phyloP scores from a whole-genome alignment of 495 filamentous ascomycete species.

The Annulohypoxylon moriforme region DNA sequence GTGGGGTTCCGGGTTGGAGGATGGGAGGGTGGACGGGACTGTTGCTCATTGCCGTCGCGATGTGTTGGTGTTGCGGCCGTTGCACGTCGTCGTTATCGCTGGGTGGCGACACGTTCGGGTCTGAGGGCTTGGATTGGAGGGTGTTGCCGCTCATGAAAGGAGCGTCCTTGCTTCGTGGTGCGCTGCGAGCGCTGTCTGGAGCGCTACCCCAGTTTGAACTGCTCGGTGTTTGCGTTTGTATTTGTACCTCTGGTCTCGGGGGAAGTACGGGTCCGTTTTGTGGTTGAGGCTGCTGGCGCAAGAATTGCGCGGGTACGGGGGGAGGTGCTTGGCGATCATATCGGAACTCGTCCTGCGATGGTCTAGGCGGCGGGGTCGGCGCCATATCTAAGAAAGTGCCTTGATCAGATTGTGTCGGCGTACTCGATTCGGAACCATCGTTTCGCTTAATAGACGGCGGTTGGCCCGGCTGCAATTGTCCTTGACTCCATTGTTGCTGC shows the following conservation, averaged over 20 bases:
- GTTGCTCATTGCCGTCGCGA: slow-evolving; percentile 38
- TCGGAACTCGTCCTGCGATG: slow-evolving; percentile 1
- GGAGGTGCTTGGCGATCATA: slow-evolving; percentile 12
- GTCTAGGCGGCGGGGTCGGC: slow-evolving; percentile 29
- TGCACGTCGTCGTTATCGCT: slow-evolving; percentile 19
- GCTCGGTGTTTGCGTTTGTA: slow-evolving; percentile 22
- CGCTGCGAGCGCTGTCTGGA: slow-evolving; percentile 27
- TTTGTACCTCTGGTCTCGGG: slow-evolving; percentile 14
- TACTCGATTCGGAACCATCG: slow-evolving; percentile 19
- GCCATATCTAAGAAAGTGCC: slow-evolving; percentile 44
- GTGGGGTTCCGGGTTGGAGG: slow-evolving; percentile 15
- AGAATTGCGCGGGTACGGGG: background rate
- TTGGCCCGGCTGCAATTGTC: slow-evolving; percentile 17
- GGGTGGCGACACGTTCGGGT: slow-evolving; percentile 32
- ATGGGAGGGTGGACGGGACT: background rate
- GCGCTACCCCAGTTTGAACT: slow-evolving; percentile 44
- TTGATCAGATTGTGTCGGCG: slow-evolving; percentile 33
- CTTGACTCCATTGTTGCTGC: slow-evolving; percentile 38
- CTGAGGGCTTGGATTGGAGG: slow-evolving; percentile 20
- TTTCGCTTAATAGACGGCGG: slow-evolving; percentile 24
- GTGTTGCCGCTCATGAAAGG: background rate
- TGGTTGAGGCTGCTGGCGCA: background rate
- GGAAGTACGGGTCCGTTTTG: slow-evolving; percentile 6
- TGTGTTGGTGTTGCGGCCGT: slow-evolving; percentile 37
- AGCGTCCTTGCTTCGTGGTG: background rate